A percentile compares a stretch with the other conserved stretches of the same genome.
These are phyloP conservation scores for Lonicera japonica DNA, from an alignment of 129 eudicot species.

Conservation along the genomic window DNA sequence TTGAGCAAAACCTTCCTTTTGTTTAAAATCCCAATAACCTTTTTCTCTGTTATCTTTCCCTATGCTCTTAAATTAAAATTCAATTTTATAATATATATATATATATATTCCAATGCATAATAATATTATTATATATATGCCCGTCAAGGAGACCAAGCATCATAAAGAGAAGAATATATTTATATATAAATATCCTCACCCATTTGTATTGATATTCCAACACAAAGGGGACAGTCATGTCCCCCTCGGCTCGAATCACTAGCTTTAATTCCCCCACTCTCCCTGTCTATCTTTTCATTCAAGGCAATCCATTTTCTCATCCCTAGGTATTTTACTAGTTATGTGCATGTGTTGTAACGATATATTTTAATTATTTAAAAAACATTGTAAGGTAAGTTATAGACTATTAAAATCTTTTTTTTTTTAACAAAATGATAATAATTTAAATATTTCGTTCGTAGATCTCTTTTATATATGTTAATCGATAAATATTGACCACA, in stretches of 20 bases:
- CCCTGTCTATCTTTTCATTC: background rate
- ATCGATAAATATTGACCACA: no score
- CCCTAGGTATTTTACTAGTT: background rate
- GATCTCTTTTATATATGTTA: no score
- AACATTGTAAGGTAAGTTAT: no score
- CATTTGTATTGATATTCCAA: slow-evolving; percentile 30
- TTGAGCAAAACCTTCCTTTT: background rate
- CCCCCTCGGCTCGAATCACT: slow-evolving; percentile 34
- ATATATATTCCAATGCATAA: background rate
- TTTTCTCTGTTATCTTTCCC: slow-evolving; percentile 8
- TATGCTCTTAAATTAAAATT: slow-evolving; percentile 1
- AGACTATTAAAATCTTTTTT: no score
- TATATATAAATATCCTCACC: slow-evolving; percentile 14
- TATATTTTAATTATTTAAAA: no score
- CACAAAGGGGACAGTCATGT: slow-evolving; percentile 41
- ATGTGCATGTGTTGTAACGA: no score
- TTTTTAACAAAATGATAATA: no score
- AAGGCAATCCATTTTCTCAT: background rate
- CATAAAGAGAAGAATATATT: slow-evolving; percentile 19
- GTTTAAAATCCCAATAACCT: slow-evolving; percentile 9
- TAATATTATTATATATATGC: background rate
- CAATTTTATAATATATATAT: background rate
- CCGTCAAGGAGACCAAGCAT: slow-evolving; percentile 34
- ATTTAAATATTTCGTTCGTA: no score
- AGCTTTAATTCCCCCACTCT: background rate